Conservation (phyloP, 202 grass and related monocot species). For the Schoenoplectus triqueter region DNA sequence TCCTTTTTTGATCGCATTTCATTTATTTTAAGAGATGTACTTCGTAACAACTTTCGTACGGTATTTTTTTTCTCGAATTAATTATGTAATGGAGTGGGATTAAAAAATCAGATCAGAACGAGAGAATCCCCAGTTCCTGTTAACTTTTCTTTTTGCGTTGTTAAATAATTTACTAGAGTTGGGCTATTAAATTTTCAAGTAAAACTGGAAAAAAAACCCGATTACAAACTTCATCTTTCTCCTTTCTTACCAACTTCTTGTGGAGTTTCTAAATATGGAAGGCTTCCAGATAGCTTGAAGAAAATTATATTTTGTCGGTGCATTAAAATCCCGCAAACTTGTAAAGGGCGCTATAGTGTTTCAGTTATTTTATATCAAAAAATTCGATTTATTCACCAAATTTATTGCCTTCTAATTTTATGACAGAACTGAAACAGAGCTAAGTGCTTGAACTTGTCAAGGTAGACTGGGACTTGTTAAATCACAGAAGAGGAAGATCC, state of each 20-base stretch:
- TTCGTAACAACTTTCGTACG: conserved; percentile 22
- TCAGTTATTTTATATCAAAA: not conserved
- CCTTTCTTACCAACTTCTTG: not conserved
- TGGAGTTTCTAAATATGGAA: not conserved
- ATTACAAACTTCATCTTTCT: not conserved
- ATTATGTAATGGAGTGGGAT: not conserved
- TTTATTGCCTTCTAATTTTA: conserved; percentile 5
- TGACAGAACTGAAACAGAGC: conserved; percentile 19
- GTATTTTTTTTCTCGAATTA: conserved; percentile 15
- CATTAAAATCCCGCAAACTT: conserved; percentile 4
- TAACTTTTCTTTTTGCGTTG: not conserved
- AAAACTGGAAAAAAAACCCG: not conserved
- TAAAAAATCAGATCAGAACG: not conserved
- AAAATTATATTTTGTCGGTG: not conserved
- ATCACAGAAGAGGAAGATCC: not conserved
- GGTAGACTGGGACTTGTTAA: not conserved
- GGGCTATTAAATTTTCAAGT: not conserved
- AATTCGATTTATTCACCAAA: not conserved
- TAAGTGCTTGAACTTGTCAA: conserved; percentile 11
- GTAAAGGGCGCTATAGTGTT: not conserved
- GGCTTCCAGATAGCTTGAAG: not conserved
- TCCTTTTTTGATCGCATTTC: conserved; percentile 14
- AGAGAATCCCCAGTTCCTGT: not conserved
- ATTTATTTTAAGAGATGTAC: conserved; percentile 10
- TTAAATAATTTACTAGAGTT: not conserved